Evolutionary conservation across 148 eudicot genomes (phyloP).

Genomic region (Talinum fruticosum): DNA sequence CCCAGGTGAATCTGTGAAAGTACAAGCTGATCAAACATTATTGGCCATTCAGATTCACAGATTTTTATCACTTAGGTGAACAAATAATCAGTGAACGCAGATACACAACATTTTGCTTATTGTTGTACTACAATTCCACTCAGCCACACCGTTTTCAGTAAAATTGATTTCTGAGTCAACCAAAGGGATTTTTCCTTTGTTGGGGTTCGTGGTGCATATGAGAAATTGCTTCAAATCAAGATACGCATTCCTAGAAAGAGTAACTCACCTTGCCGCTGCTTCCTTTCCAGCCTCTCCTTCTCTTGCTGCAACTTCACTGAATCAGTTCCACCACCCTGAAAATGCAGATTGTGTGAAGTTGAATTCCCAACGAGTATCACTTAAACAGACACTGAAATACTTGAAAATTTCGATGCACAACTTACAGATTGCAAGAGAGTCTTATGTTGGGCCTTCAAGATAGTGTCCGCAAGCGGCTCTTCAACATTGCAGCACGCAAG

Average conservation of each 20-base stretch:
- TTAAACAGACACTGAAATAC: too few species aligned
- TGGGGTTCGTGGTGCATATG: too few species aligned
- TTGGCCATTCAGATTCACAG: neutral
- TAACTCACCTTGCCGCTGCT: constrained; percentile 56
- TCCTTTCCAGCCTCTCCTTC: constrained; percentile 49
- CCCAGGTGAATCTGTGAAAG: too few species aligned
- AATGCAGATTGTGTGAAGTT: neutral
- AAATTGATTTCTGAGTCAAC: too few species aligned
- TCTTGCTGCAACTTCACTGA: constrained; percentile 42
- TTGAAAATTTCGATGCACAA: neutral
- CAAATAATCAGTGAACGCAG: too few species aligned
- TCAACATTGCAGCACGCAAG: constrained; percentile 75
- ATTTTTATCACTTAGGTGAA: neutral
- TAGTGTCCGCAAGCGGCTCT: constrained; percentile 74
- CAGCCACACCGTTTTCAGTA: too few species aligned
- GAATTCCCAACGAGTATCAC: neutral
- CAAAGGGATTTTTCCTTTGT: too few species aligned
- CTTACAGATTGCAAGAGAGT: constrained; percentile 44
- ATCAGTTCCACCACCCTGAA: constrained; percentile 46
- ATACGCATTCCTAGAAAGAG: too few species aligned
- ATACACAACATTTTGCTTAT: too few species aligned
- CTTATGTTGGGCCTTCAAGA: constrained; percentile 63
- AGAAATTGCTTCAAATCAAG: too few species aligned
- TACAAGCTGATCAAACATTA: neutral
- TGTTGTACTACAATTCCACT: too few species aligned